Conservation (phyloP, 2,329 filamentous ascomycete genomes). For the Cadophora sp. region DNA sequence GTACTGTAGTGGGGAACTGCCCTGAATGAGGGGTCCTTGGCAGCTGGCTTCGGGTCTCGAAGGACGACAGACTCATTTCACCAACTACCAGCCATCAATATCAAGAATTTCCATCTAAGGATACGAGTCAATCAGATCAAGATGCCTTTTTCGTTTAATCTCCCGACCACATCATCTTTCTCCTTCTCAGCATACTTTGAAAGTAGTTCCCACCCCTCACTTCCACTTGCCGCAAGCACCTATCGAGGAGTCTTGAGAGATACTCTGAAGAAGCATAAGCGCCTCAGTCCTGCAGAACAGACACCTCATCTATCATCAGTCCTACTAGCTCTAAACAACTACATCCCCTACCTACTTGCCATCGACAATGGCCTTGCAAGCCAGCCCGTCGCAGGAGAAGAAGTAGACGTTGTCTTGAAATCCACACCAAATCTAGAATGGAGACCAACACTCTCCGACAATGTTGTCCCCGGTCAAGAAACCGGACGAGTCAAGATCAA, state of each 20-base stretch:
- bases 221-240: conserved; percentile 82
- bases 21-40: conserved; percentile 7
- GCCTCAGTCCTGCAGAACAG: conserved; percentile 76
- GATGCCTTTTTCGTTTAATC: conserved; percentile 90
- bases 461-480: conserved; percentile 69
- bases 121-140: neutral
- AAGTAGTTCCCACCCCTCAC: conserved; percentile 85
- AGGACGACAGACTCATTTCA: neutral
- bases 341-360: conserved; percentile 83
- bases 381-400: conserved; percentile 61
- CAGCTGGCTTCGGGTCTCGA: neutral
- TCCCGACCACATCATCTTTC: conserved; percentile 89
- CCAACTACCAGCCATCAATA: neutral
- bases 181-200: conserved; percentile 79
- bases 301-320: conserved; percentile 73
- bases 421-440: conserved; percentile 74
- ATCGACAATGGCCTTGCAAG: conserved; percentile 75
- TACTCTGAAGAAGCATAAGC: conserved; percentile 87
- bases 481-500: conserved; percentile 70
- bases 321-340: conserved; percentile 72
- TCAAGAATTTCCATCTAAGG: neutral
- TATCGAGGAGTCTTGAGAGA: conserved; percentile 84
- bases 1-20: neutral
- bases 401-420: conserved; percentile 71
- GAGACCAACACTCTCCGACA: conserved; percentile 78